Evolutionary conservation across 192 early-diverging fungal genomes (phyloP), one percentile per base, ranked within the genome.

Genomic region (Coemansia biformis): DNA sequence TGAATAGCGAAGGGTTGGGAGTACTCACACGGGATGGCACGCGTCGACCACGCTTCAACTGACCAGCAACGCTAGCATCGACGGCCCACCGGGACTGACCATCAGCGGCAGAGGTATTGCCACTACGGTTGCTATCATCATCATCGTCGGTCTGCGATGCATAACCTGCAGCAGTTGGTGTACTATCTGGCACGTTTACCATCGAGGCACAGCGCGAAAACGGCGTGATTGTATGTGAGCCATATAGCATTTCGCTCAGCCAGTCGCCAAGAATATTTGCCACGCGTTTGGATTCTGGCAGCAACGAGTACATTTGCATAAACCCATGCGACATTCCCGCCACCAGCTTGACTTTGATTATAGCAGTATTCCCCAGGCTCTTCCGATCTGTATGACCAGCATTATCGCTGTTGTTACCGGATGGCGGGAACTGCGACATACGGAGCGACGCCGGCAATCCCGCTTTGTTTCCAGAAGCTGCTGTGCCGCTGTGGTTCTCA

Each of bases 271-370:
- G 34, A 0, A 58, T 46, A 6, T 51, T 49, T 13, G 57, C 61
- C 2, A 72, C 68, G 14, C 32, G 53, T 39, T 63, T 63, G 28
- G 61, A 59, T 18, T 72, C 68, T 0, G 68, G 68, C 19, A 72
- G 57, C 10, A 72, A 34, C 46, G 68, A 58, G 52, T 64, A 72
- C 68, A 72, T 72, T 16, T 72, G 68, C 68, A 72, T 59, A 26
- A 72, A 72, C 18, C 68, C 68, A 14, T 72, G 68, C 34, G 68
- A 72, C 68, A 72, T 72, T 21, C 68, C 68, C 8, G 68, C 68
- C 14, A 72, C 39, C 19, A 72, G 57, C 57, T 72, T 72, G 41
- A 72, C 57, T 38, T 64, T 72, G 51, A 72, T 64, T 0, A 64
- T 52, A 0, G 51, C 21, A 8, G n/a, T n/a, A n/a, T n/a, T n/a